Percentiles rank a stretch among this genome's conserved stretches.
Evolutionary conservation across 2,329 filamentous ascomycete species (phyloP).

Genomic region (Stagonosporopsis chrysanthemi): DNA sequence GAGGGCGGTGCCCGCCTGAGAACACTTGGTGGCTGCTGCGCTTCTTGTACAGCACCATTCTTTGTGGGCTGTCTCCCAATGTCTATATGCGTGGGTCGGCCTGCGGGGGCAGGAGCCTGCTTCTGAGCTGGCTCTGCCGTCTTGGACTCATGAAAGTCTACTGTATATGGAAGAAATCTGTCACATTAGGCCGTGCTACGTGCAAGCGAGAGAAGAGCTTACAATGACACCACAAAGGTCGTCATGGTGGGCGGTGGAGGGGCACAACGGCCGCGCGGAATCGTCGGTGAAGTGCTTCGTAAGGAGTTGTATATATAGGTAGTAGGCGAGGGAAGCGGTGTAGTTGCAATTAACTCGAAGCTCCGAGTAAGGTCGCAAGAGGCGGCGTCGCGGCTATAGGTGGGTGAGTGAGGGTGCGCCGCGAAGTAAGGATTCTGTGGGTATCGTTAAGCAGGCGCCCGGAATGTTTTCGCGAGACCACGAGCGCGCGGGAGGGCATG

Average conservation of each 20-base stretch:
- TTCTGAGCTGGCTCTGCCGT: constrained; percentile 49
- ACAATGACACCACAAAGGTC: constrained; percentile 67
- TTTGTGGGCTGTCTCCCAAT: constrained; percentile 59
- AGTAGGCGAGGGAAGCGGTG: background rate
- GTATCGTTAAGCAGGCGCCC: constrained; percentile 13
- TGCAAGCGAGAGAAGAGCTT: constrained; percentile 35
- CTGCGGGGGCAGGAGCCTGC: constrained; percentile 28
- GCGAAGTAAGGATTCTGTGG: constrained; percentile 16
- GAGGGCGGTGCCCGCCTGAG: constrained; percentile 44
- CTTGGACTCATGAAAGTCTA: constrained; percentile 73
- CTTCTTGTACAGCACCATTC: constrained; percentile 35
- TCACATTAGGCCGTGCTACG: constrained; percentile 17
- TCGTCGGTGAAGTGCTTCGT: constrained; percentile 13
- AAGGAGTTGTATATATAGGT: constrained; percentile 6
- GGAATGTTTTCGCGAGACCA: constrained; percentile 9
- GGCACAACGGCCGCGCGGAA: constrained; percentile 15
- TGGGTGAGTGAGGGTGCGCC: background rate
- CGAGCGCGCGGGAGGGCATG: constrained; percentile 11
- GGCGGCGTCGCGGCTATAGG: constrained; percentile 7
- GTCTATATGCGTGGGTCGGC: constrained; percentile 44
- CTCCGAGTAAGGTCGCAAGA: constrained; percentile 12
- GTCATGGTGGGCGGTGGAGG: constrained; percentile 56
- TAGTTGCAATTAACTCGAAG: constrained; percentile 1
- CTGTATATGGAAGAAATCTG: constrained; percentile 90
- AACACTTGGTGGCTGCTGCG: constrained; percentile 47